These are phyloP conservation scores for Dryas integrifolia DNA, from an alignment of 331 rosid species.

Conservation along the genomic window DNA sequence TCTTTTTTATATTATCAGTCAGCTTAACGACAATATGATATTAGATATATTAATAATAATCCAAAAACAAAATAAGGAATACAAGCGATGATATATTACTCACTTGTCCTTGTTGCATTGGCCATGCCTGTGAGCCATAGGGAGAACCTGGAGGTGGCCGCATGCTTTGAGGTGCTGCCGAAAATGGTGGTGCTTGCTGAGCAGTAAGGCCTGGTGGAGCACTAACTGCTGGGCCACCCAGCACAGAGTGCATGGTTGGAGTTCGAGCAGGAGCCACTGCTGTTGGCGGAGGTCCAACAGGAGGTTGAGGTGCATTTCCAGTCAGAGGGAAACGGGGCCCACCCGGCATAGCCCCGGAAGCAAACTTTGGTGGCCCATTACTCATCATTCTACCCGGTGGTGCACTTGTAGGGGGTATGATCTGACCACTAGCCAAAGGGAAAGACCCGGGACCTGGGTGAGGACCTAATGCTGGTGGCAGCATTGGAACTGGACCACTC, in stretches of 20 bases:
- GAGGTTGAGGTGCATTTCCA: conserved; percentile 41
- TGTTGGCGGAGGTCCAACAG: conserved; percentile 52
- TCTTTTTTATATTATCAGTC: background rate
- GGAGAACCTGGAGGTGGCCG: conserved; percentile 55
- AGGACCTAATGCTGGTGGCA: conserved; percentile 32
- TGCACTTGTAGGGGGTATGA: conserved; percentile 36
- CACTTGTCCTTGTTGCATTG: conserved; percentile 75
- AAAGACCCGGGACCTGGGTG: conserved; percentile 49
- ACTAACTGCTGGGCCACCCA: conserved; percentile 23
- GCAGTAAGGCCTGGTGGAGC: conserved; percentile 47
- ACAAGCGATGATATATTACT: background rate
- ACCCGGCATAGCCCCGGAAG: conserved; percentile 42
- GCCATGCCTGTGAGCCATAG: conserved; percentile 68
- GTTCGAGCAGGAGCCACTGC: conserved; percentile 29
- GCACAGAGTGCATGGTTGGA: conserved; percentile 33
- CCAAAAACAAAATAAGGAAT: background rate
- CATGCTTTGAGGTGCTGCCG: conserved; percentile 49
- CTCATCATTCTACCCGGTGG: conserved; percentile 52
- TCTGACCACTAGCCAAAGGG: conserved; percentile 37
- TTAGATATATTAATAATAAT: background rate
- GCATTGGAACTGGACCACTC: conserved; percentile 40
- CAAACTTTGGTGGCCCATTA: conserved; percentile 69
- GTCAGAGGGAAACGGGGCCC: conserved; percentile 56
- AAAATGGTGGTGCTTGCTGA: conserved; percentile 62
- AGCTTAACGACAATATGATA: conserved; percentile 7